Evolutionary conservation across 176 grass and related monocot genomes (phyloP), one percentile per base, ranked within the genome.

Genomic region (Cenchrus purpureus): DNA sequence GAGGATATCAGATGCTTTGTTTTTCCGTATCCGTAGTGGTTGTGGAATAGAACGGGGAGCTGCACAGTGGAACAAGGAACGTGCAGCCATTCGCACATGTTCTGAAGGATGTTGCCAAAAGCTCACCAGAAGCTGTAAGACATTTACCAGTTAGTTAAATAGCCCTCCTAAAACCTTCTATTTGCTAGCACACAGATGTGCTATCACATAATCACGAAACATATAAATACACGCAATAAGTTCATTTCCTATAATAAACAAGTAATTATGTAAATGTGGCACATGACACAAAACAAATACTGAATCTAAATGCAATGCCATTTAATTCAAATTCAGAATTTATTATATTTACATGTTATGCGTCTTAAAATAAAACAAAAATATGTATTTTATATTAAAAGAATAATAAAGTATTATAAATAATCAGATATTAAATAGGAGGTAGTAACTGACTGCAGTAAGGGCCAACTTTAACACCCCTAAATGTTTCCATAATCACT

Each of bases 41-140:
- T 74, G 79, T 80, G 95, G 95, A 32, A 95, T 51, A 87, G 93
- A 92, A 84, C 93, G 95, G 29, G 93, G 95, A 81, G 95, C 93
- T 57, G 95, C 83, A 76, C 95, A 98, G 82, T 98, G 95, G 82
- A 98, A 98, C 62, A 98, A 87, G 83, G 95, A 98, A 29, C 95
- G 92, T 88, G 95, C 93, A 87, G 95, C 93, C 95, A 98, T 98
- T 71, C 95, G 91, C 14, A 98, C 93, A 87, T 98, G 93, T 85
- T 93, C 95, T 31, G 87, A 95, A 72, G 89, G 90, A 86, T 95
- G 85, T 87, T 95, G 95, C 95, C 95, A 98, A 87, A 98, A 98
- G 76, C 95, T 98, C 87, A 95, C 95, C 76, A 98, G 87, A 86
- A 98, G 91, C 95, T 98, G 91, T 11, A 84, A 85, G 10, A 83